Percentiles rank a stretch among this genome's conserved stretches.
Conservation (phyloP, 345 rosid species). For the Boechera divaricarpa region DNA sequence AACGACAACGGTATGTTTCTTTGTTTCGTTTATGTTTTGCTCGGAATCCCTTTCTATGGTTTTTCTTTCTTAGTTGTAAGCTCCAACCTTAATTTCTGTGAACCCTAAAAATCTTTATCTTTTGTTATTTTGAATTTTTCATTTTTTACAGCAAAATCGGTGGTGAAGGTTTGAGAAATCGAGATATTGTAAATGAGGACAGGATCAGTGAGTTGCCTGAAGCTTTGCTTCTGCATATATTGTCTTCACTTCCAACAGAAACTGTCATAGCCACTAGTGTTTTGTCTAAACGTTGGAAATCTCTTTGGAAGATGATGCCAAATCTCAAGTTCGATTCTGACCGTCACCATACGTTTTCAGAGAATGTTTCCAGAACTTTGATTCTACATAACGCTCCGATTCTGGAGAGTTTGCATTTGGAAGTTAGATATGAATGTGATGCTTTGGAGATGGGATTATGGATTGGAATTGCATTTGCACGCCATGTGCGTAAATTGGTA, state of each 20-base stretch:
- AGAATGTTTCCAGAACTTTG: background rate
- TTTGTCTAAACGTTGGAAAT: slow-evolving; percentile 24
- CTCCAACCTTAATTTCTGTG: background rate
- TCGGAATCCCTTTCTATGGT: background rate
- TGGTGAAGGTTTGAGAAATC: slow-evolving; percentile 3
- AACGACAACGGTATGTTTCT: background rate
- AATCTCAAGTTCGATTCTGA: slow-evolving; percentile 6
- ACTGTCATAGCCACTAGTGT: background rate
- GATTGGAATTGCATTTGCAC: slow-evolving; percentile 22
- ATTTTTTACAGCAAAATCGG: slow-evolving; percentile 1
- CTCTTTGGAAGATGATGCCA: slow-evolving; percentile 30
- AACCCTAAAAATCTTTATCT: background rate
- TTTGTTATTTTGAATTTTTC: background rate
- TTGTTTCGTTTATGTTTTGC: background rate
- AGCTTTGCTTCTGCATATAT: slow-evolving; percentile 16
- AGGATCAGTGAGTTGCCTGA: slow-evolving; percentile 29
- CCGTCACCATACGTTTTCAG: background rate
- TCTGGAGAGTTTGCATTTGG: slow-evolving; percentile 20
- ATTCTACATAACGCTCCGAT: slow-evolving; percentile 2
- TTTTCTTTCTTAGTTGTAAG: too few species aligned
- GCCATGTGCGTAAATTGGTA: slow-evolving; percentile 1
- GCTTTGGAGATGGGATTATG: background rate
- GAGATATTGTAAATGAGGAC: background rate
- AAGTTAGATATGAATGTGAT: background rate
- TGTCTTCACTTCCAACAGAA: slow-evolving; percentile 2